phyloP scores from a whole-genome alignment of 169 alveolate species.

The Amoebophrya sp. region DNA sequence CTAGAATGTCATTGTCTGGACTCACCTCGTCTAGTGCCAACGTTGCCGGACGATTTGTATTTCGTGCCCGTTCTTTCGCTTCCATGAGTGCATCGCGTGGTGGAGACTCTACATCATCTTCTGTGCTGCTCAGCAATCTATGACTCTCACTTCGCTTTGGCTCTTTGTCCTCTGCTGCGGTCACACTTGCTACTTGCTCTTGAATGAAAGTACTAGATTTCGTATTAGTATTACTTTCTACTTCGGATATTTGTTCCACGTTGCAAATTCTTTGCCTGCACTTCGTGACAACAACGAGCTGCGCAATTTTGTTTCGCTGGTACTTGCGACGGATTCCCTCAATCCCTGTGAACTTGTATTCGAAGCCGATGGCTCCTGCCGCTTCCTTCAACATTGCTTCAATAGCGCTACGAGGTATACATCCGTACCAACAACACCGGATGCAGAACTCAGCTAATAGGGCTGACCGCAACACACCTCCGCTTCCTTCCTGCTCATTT shows the following conservation, averaged over 20 bases:
- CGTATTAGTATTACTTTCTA: too few relatives aligned
- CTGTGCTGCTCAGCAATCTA: too few relatives aligned
- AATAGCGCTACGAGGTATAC: neutral
- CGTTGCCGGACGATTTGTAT: neutral
- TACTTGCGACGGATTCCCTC: neutral
- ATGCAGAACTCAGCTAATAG: neutral
- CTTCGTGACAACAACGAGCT: conserved; percentile 6
- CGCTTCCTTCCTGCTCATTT: too few relatives aligned
- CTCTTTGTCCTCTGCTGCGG: too few relatives aligned
- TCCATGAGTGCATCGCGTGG: neutral
- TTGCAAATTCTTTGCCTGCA: too few relatives aligned
- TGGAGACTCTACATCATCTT: too few relatives aligned
- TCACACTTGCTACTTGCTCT: too few relatives aligned
- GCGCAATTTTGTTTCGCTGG: neutral
- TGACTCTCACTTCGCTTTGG: too few relatives aligned
- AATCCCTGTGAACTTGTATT: neutral
- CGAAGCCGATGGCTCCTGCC: neutral
- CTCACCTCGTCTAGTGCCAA: neutral
- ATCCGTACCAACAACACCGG: neutral
- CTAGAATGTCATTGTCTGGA: conserved; percentile 11
- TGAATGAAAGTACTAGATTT: too few relatives aligned
- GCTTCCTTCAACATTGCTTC: neutral
- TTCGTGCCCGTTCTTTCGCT: neutral
- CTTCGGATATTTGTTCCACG: too few relatives aligned
- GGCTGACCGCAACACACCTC: neutral